phyloP scores from a whole-genome alignment of 371 early-diverging fungal species.

The Lichtheimia corymbifera region DNA sequence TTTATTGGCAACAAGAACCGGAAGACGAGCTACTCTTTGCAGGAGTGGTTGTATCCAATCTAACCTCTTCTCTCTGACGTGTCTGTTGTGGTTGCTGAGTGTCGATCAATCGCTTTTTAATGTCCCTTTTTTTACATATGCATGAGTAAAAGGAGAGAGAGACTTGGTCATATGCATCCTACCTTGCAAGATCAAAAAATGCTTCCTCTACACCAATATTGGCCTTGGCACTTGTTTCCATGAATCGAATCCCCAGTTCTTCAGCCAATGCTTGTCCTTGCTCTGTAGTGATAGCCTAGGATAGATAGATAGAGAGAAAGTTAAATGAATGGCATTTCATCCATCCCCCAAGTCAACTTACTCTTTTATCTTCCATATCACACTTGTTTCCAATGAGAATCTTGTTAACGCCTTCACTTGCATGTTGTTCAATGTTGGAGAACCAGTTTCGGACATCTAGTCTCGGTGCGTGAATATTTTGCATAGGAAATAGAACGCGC shows the following conservation, averaged over 20 bases:
- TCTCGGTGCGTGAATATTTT: too few species aligned
- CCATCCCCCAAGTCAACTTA: conserved; percentile 35
- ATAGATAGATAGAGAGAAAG: background rate
- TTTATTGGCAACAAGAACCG: conserved; percentile 29
- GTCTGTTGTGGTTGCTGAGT: conserved; percentile 53
- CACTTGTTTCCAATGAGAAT: conserved; percentile 99
- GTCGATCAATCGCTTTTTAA: conserved; percentile 54
- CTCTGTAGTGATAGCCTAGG: conserved; percentile 69
- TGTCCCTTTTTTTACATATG: conserved; percentile 30
- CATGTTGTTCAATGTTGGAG: conserved; percentile 97
- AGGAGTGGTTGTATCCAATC: conserved; percentile 32
- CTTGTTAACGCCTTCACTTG: conserved; percentile 96
- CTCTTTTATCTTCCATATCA: conserved; percentile 90
- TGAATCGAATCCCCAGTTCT: conserved; percentile 85
- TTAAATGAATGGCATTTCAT: background rate
- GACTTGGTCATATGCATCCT: conserved; percentile 12
- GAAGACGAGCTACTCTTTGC: conserved; percentile 24
- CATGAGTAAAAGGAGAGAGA: conserved; percentile 2
- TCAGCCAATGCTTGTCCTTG: conserved; percentile 87
- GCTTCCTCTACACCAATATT: conserved; percentile 98
- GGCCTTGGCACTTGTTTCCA: conserved; percentile 97
- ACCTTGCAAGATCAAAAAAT: conserved; percentile 95
- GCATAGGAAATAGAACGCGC: background rate
- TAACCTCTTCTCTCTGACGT: conserved; percentile 49
- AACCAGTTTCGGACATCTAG: conserved; percentile 98